Evolutionary conservation across 2,329 filamentous ascomycete genomes (phyloP).

Genomic region (Fusarium begoniae): DNA sequence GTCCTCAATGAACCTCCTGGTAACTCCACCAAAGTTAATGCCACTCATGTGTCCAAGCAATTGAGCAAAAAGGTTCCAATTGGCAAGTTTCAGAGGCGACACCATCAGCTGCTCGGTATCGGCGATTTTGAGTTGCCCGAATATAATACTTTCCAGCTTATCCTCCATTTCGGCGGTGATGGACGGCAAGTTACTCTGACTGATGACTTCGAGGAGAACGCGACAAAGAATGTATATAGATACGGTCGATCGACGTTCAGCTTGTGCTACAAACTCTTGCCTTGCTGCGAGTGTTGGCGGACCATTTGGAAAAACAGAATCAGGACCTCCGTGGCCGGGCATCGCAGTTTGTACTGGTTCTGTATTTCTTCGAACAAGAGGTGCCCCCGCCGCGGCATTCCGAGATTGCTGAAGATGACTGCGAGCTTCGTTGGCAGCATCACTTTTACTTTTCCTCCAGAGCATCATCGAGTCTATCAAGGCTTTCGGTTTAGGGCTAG

Average conservation of each 20-base stretch:
- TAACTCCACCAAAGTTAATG: conserved; percentile 86
- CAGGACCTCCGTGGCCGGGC: conserved; percentile 36
- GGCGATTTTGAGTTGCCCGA: conserved; percentile 89
- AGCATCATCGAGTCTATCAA: conserved; percentile 98
- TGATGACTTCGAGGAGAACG: conserved; percentile 92
- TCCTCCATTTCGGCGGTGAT: conserved; percentile 94
- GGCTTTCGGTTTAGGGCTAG: conserved; percentile 91
- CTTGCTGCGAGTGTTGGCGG: conserved; percentile 56
- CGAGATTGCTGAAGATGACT: conserved; percentile 64
- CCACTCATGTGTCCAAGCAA: conserved; percentile 96
- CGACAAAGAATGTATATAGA: conserved; percentile 97
- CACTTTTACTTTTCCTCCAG: conserved; percentile 96
- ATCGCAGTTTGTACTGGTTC: conserved; percentile 67
- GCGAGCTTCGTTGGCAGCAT: conserved; percentile 78
- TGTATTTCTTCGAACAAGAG: conserved; percentile 75
- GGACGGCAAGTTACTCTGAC: conserved; percentile 82
- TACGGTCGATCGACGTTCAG: conserved; percentile 89
- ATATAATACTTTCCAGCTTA: conserved; percentile 94
- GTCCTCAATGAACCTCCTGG: conserved; percentile 82
- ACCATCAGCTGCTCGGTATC: conserved; percentile 82
- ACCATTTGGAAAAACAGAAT: conserved; percentile 47
- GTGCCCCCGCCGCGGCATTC: conserved; percentile 53
- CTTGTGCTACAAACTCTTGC: conserved; percentile 79
- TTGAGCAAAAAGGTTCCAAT: conserved; percentile 95
- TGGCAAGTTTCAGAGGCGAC: conserved; percentile 87